Evolutionary conservation across 345 rosid genomes (phyloP), one percentile per base, ranked within the genome.

Genomic region (Citrus hindsii): DNA sequence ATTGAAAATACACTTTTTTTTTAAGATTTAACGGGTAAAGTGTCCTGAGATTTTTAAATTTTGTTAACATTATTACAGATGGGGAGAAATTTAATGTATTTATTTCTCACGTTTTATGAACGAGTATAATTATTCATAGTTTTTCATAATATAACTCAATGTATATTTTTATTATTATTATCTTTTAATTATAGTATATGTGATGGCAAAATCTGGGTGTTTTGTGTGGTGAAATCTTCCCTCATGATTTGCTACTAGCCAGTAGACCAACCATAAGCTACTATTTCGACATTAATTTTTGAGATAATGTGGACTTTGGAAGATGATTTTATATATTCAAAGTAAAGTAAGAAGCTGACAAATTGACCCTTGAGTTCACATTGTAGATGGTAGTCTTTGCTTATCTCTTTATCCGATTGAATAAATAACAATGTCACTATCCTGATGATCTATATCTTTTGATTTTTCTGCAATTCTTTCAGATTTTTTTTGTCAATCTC

Each of bases 41-140:
- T 40, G 30, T 28, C 30, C 3, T 28, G 14, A 40, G 3, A 0
- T 40, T 9, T 40, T 40, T 0, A 40, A 40, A 2, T 10, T 40
- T 40, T 0, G 4, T 0, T 0, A 2, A 9, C 0, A 40, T 10
- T 40, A 9, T 0, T 40, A 9, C 0, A 9, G 1, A 9, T 40
- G 48, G 48, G 1, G 48, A 40, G 14, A 10, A 2, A 9, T 9
- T 40, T 40, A 10, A 9, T 2, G 1, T 9, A 40, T 40, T 42
- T 42, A 37, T 37, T 42, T 42, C 51, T 12, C 51, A 12, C 51
- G 3, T 12, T 42, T 10, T 0, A 10, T 42, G 16, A 13, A 0
- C 16, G 4, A 12, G 16, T 42, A 12, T 3, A 3, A 42, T 42
- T 42, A 12, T 42, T 42, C 0, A 42, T 3, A 1, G 4, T 10